Evolutionary conservation across 805 yeast genomes (phyloP), one percentile per base, ranked within the genome.

Genomic region (Pichia nanzhaoensis): DNA sequence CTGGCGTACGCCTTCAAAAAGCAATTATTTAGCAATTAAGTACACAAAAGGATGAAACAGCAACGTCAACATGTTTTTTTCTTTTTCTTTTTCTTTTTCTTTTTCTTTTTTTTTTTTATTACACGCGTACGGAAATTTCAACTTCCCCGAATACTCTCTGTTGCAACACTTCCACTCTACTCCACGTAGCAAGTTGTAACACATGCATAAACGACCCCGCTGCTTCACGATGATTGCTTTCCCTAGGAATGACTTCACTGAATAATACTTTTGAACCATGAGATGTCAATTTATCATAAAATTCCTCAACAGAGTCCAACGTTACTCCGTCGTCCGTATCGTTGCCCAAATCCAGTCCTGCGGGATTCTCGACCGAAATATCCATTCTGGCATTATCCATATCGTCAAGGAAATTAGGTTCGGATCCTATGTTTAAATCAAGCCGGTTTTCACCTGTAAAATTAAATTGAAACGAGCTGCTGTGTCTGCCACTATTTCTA

Each of bases 381-480:
- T 50, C 52, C 34, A 50, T 17, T 17, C 41, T 41, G 9, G 48
- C 50, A 33, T 43, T 36, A 37, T 51, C 46, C 35, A 39, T 39
- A n/a, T 39, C 35, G 2, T n/a, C 37, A 4, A 12, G 27, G 18
- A 38, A 42, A 2, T 48, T 50, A 5, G 37, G 10, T 30, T 19
- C 24, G 27, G 33, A 12, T 21, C 30, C 2, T n/a, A n/a, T 28
- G 17, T 34, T 24, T 10, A 24, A 24, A 24, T 24, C 28, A 7
- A 24, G 28, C 28, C 28, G 6, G 28, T 24, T 31, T 4, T 30
- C 41, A 8, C 34, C 41, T n/a, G n/a, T 35, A 37, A 47, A 36
- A 34, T 50, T 51, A 42, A 50, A 47, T 9, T 45, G 47, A 14
- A 51, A 44, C 17, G 51, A 47, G 22, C 43, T 42, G 5, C 49